Conservation (phyloP, 139 green algal genomes). For the Trebouxia sp. region DNA sequence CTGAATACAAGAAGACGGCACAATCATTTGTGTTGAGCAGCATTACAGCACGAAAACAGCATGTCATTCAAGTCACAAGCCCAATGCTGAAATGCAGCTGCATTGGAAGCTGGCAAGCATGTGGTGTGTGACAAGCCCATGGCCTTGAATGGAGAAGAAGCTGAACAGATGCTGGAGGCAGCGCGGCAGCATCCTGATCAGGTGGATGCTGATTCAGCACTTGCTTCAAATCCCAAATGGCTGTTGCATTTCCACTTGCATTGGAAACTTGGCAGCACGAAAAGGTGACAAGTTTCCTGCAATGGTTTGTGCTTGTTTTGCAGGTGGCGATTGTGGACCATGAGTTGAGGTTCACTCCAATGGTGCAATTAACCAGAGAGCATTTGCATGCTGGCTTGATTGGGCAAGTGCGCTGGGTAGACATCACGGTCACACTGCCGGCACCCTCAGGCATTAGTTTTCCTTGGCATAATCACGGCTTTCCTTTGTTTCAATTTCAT, state of each 20-base stretch:
- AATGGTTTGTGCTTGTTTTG: background rate
- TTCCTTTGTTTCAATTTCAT: background rate
- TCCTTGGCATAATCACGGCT: background rate
- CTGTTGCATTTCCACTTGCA: background rate
- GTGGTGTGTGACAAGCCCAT: slow-evolving; percentile 38
- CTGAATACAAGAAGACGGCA: too few species aligned
- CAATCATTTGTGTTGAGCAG: too few species aligned
- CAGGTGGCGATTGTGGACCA: slow-evolving; percentile 38
- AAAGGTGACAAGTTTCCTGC: background rate
- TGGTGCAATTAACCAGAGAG: background rate
- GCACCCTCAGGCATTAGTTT: background rate
- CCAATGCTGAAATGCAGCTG: too few species aligned
- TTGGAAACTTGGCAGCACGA: background rate
- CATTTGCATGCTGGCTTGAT: slow-evolving; percentile 30
- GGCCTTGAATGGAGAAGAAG: slow-evolving; percentile 30
- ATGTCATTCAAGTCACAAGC: too few species aligned
- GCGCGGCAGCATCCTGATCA: slow-evolving; percentile 24
- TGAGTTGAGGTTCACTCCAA: slow-evolving; percentile 33
- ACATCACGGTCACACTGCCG: background rate
- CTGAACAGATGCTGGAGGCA: slow-evolving; percentile 29
- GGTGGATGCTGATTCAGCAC: background rate
- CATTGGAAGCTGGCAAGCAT: slow-evolving; percentile 31
- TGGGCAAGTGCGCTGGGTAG: slow-evolving; percentile 12
- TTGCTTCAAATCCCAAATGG: background rate
- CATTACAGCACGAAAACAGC: too few species aligned